phyloP scores from a whole-genome alignment of 106 monocot genomes.

The Xerophyta viscosa region DNA sequence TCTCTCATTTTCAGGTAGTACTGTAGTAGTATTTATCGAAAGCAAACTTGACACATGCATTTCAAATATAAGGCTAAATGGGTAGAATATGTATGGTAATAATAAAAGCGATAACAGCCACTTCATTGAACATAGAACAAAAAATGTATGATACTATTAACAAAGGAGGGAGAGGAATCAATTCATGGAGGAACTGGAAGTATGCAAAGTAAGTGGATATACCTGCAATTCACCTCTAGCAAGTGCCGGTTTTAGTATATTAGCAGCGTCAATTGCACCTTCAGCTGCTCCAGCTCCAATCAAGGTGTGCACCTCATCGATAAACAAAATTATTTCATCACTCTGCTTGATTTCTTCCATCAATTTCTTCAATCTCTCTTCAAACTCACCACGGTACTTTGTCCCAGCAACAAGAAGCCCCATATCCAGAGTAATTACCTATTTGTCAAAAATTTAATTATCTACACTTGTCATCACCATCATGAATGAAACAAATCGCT shows the following conservation, averaged over 20 bases:
- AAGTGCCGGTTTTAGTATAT: slow-evolving; percentile 39
- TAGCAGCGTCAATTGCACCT: slow-evolving; percentile 33
- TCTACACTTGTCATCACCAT: too few species aligned
- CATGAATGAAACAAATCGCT: neutral
- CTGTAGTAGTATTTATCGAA: neutral
- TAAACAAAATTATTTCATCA: slow-evolving; percentile 33
- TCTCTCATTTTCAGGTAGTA: too few species aligned
- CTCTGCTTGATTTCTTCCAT: slow-evolving; percentile 30
- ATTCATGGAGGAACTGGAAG: neutral
- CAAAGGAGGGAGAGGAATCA: neutral
- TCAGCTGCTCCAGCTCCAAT: slow-evolving; percentile 33
- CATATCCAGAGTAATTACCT: slow-evolving; percentile 38
- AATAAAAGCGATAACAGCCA: too few species aligned
- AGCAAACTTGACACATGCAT: neutral
- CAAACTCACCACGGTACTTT: slow-evolving; percentile 38
- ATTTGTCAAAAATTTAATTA: too few species aligned
- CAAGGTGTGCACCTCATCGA: slow-evolving; percentile 34
- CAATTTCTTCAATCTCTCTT: slow-evolving; percentile 31
- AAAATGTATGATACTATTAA: too few species aligned
- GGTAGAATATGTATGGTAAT: too few species aligned
- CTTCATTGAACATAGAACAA: too few species aligned
- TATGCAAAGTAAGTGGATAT: neutral
- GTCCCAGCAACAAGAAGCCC: slow-evolving; percentile 36
- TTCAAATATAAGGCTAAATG: too few species aligned
- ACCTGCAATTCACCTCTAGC: slow-evolving; percentile 46